phyloP scores from a whole-genome alignment of 106 monocot genomes.

The Triglochin maritima region DNA sequence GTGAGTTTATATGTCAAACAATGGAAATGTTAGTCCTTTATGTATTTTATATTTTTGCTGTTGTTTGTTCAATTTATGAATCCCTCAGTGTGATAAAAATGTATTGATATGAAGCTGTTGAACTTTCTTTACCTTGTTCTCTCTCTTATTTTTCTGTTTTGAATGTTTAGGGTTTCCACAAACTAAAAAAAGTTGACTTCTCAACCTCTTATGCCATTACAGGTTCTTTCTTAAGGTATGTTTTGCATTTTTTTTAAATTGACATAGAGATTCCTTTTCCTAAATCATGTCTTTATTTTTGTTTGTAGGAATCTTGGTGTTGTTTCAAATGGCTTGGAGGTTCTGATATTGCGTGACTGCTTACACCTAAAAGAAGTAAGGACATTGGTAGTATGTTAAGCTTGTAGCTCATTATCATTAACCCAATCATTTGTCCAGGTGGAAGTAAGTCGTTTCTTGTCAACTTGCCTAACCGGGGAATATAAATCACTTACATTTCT shows the following conservation, averaged over 20 bases:
- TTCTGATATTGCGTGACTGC: constrained; percentile 60
- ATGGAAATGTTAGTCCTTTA: neutral
- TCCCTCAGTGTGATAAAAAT: too few species aligned
- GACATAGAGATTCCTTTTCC: neutral
- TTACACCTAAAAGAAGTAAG: constrained; percentile 76
- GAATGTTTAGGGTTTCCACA: constrained; percentile 29
- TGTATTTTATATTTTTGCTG: too few species aligned
- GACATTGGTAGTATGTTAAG: neutral
- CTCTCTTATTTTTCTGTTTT: neutral
- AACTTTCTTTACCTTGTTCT: neutral
- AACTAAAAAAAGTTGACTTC: constrained; percentile 53
- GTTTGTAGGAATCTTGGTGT: constrained; percentile 41
- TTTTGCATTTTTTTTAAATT: neutral
- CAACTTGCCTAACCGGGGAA: constrained; percentile 34
- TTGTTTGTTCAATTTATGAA: too few species aligned
- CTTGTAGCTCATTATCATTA: neutral
- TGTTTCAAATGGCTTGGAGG: constrained; percentile 34
- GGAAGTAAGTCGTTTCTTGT: constrained; percentile 44
- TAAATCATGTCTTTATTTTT: constrained; percentile 5
- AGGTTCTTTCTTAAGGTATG: constrained; percentile 47
- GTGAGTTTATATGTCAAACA: constrained; percentile 13
- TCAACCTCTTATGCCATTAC: constrained; percentile 52
- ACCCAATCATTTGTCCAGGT: constrained; percentile 17
- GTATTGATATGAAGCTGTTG: neutral
- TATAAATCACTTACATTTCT: constrained; percentile 34